Percentiles rank a stretch among this genome's conserved stretches.
Evolutionary conservation across 2,329 filamentous ascomycete genomes (phyloP).

Genomic region (Fusarium metavorans): DNA sequence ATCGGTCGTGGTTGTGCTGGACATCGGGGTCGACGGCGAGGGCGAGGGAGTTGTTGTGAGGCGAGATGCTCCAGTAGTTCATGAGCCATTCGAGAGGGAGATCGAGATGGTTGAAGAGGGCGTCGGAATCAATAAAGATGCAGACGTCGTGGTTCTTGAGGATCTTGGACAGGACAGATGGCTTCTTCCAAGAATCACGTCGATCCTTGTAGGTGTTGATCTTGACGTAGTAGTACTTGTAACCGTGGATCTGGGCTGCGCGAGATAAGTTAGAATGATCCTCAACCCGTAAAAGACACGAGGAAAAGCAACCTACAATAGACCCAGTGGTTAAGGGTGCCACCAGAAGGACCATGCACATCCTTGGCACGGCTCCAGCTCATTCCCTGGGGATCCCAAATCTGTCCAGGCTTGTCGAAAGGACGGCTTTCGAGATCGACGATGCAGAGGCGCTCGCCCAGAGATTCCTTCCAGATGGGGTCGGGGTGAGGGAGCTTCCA

Average conservation of each 20-base stretch:
- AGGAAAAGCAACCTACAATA: constrained; percentile 48
- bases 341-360: constrained; percentile 54
- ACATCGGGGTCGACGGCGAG: constrained; percentile 55
- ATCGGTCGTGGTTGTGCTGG: constrained; percentile 55
- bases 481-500: constrained; percentile 44
- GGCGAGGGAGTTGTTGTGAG: constrained; percentile 55
- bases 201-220: constrained; percentile 54
- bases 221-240: constrained; percentile 60
- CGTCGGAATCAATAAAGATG: constrained; percentile 59
- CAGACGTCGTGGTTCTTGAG: constrained; percentile 58
- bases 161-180: constrained; percentile 56
- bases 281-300: neutral
- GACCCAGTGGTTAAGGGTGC: constrained; percentile 59
- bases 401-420: constrained; percentile 51
- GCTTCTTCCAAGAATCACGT: constrained; percentile 60
- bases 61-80: constrained; percentile 59
- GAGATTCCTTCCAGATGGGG: constrained; percentile 46
- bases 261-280: neutral
- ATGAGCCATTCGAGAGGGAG: constrained; percentile 61
- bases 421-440: constrained; percentile 59
- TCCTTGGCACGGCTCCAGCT: constrained; percentile 50
- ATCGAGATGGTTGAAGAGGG: constrained; percentile 57
- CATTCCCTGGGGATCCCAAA: constrained; percentile 52
- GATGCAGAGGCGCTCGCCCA: constrained; percentile 57
- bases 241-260: constrained; percentile 59